Evolutionary conservation across 371 early-diverging fungal genomes (phyloP), one percentile per base, ranked within the genome.

Genomic region (Mucor ambiguus): DNA sequence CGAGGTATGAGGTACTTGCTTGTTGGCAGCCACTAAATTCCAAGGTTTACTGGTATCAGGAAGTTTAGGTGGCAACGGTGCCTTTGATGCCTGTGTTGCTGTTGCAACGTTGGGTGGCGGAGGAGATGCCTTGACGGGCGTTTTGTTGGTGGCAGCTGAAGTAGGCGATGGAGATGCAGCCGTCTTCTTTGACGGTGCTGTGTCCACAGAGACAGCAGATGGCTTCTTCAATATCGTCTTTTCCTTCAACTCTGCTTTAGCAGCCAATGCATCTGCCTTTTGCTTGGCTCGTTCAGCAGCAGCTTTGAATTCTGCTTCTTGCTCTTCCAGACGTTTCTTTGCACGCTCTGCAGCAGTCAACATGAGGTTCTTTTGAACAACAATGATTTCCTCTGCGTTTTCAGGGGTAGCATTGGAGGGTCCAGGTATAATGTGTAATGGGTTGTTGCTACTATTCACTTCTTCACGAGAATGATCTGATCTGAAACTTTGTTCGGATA

Each of bases 281-380:
- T 81, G 78, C 52, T 74, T 64, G 12, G 84, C 84, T 33, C 84
- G 69, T 57, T 78, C 78, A 38, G 74, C 70, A 9, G 74, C 71
- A n/a, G 84, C 84, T 58, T 76, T 69, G 44, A 54, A 74, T 55
- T 74, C 80, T 2, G 84, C 81, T 41, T 84, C 84, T 32, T 84
- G 78, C 52, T 76, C 81, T 11, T 81, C 84, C 7, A 76, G 49
- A 55, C 84, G 73, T 41, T 77, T 79, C 62, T 80, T 79, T 20
- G 84, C 84, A 20, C 77, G 78, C 67, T 84, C 84, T 24, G 80
- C 81, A 32, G 81, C 81, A 0, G 71, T 78, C 32, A 76, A 54
- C 83, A 83, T 83, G 3, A 74, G 73, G 35, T 77, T 75, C 26
- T 75, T 71, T 55, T 83, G 83, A 14, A 66, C 79, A 4, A 68